A percentile compares a stretch with the other conserved stretches of the same genome.
phyloP scores from a whole-genome alignment of 805 yeast genomes.

The Sugiyamaella boreocaroliniensis region DNA sequence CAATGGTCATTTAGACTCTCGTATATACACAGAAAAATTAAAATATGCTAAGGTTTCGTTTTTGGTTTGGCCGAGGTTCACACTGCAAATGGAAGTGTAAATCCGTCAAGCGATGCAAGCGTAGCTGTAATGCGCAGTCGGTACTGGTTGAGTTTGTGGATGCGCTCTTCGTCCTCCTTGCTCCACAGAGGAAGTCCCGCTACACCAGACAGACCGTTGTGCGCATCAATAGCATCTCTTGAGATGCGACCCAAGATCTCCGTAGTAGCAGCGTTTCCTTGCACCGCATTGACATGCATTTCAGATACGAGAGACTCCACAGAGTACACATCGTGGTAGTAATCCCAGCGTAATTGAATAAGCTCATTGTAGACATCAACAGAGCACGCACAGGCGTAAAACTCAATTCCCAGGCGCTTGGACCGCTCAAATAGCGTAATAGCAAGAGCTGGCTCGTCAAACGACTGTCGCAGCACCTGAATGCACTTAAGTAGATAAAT shows the following conservation, averaged over 20 bases:
- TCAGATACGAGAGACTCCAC: conserved; percentile 35
- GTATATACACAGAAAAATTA: background rate
- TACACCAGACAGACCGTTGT: conserved; percentile 19
- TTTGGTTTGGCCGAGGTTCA: background rate
- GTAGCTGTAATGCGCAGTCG: conserved; percentile 11
- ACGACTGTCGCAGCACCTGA: conserved; percentile 18
- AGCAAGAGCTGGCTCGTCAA: conserved; percentile 31
- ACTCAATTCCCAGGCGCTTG: conserved; percentile 31
- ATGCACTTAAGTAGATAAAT: conserved; percentile 17
- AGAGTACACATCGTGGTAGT: conserved; percentile 33
- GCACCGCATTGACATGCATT: conserved; percentile 37
- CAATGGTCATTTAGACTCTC: no score
- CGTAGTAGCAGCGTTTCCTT: conserved; percentile 32
- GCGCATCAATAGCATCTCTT: conserved; percentile 23
- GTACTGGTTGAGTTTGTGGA: conserved; percentile 23
- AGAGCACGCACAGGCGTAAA: conserved; percentile 34
- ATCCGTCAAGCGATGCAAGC: conserved; percentile 5
- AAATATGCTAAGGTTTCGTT: background rate
- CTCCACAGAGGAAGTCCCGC: conserved; percentile 27
- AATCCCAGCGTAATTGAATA: conserved; percentile 35
- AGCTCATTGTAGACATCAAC: conserved; percentile 36
- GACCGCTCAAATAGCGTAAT: conserved; percentile 33
- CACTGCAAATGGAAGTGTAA: background rate
- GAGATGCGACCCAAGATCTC: conserved; percentile 24
- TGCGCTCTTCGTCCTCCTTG: conserved; percentile 22